Evolutionary conservation across 805 yeast genomes (phyloP).

Genomic region (Huiozyma sinensis): DNA sequence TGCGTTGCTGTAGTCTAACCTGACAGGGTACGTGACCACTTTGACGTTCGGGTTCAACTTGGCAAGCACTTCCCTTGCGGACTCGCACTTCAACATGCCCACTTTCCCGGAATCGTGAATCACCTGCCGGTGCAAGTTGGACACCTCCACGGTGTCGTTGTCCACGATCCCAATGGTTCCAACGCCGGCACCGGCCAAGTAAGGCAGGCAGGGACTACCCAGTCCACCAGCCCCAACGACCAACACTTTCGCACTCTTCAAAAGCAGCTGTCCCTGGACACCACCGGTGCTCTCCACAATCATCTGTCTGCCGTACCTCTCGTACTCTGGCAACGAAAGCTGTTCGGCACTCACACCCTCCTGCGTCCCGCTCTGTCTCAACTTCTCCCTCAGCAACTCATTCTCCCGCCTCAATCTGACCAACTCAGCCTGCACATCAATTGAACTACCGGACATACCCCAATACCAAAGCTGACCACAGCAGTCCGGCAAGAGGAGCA

Average conservation of each 20-base stretch:
- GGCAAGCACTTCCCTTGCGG: slow-evolving; percentile 50
- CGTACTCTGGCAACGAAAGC: slow-evolving; percentile 53
- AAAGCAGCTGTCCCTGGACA: slow-evolving; percentile 41
- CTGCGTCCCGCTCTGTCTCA: slow-evolving; percentile 1
- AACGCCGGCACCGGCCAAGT: slow-evolving; percentile 79
- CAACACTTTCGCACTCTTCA: slow-evolving; percentile 50
- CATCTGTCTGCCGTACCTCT: slow-evolving; percentile 90
- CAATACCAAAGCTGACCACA: slow-evolving; percentile 4
- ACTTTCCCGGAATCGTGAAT: slow-evolving; percentile 58
- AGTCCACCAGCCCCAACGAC: slow-evolving; percentile 96
- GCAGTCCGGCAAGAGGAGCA: not conserved
- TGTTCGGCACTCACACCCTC: slow-evolving; percentile 4
- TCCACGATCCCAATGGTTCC: slow-evolving; percentile 83
- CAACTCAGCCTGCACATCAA: slow-evolving; percentile 15
- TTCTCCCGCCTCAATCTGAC: slow-evolving; percentile 21
- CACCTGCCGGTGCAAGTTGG: slow-evolving; percentile 85
- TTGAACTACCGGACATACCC: not conserved
- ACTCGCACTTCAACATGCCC: slow-evolving; percentile 65
- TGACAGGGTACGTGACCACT: slow-evolving; percentile 40
- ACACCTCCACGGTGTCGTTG: slow-evolving; percentile 69
- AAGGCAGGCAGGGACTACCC: slow-evolving; percentile 84
- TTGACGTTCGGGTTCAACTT: slow-evolving; percentile 59
- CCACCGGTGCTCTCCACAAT: slow-evolving; percentile 72
- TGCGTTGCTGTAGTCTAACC: slow-evolving; percentile 47
- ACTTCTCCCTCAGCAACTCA: slow-evolving; percentile 11